phyloP scores from a whole-genome alignment of 192 early-diverging fungal genomes.

The Globomyces pollinis-pini region DNA sequence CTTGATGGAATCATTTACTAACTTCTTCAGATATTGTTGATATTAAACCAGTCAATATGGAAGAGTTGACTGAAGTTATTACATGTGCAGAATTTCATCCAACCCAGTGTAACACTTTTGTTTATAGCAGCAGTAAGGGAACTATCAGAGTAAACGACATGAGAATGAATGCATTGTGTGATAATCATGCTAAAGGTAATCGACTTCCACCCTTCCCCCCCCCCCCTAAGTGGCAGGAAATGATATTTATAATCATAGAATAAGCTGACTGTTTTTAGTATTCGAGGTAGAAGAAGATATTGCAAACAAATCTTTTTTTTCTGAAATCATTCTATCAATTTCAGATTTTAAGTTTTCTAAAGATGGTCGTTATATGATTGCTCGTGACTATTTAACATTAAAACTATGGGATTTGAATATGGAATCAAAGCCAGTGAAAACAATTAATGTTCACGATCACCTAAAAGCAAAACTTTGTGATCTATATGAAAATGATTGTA shows the following conservation, averaged over 20 bases:
- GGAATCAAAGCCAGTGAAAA: slow-evolving; percentile 86
- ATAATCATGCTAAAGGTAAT: slow-evolving; percentile 84
- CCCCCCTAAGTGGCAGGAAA: slow-evolving; percentile 10
- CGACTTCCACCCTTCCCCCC: too few relatives aligned
- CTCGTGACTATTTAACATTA: slow-evolving; percentile 93
- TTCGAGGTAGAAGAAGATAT: slow-evolving; percentile 75
- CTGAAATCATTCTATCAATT: slow-evolving; percentile 98
- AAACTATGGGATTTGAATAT: slow-evolving; percentile 99
- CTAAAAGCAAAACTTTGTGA: slow-evolving; percentile 94
- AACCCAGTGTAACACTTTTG: slow-evolving; percentile 88
- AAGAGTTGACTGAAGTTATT: slow-evolving; percentile 98
- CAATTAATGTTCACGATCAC: slow-evolving; percentile 95
- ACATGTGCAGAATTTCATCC: slow-evolving; percentile 98
- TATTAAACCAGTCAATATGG: slow-evolving; percentile 99
- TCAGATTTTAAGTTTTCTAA: slow-evolving; percentile 94
- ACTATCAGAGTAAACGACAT: slow-evolving; percentile 97
- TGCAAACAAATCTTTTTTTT: slow-evolving; percentile 95
- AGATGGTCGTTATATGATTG: slow-evolving; percentile 94
- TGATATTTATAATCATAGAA: too few relatives aligned
- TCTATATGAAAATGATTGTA: slow-evolving; percentile 98
- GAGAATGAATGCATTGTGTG: slow-evolving; percentile 90
- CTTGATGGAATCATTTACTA: neutral
- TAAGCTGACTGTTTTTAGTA: slow-evolving; percentile 41
- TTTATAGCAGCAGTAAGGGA: slow-evolving; percentile 98
- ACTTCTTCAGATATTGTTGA: slow-evolving; percentile 90